These are phyloP conservation scores for Ilex aquifolium DNA, from an alignment of 257 asterid species.

Conservation along the genomic window DNA sequence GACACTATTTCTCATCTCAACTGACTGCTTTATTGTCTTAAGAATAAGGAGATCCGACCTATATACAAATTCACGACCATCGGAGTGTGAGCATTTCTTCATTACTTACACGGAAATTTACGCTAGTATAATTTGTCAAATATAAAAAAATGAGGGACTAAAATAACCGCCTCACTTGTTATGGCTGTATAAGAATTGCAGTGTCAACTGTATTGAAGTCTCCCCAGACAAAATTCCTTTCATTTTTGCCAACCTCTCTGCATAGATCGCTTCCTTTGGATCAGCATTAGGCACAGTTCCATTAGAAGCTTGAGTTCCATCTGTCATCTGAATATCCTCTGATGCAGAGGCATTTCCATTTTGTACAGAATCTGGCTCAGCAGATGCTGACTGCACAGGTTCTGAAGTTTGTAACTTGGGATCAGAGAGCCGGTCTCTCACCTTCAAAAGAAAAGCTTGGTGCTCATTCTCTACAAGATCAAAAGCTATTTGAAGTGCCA, in stretches of 20 bases:
- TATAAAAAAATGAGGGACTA: not conserved
- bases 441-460: constrained; percentile 84
- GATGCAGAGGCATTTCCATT: constrained; percentile 31
- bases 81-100: not conserved
- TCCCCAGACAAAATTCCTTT: constrained; percentile 90
- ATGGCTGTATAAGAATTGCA: constrained; percentile 89
- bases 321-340: constrained; percentile 67
- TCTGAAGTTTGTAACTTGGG: constrained; percentile 48
- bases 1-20: constrained; percentile 90
- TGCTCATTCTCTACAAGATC: constrained; percentile 89
- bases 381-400: constrained; percentile 34
- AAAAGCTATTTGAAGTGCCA: constrained; percentile 93
- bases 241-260: constrained; percentile 60
- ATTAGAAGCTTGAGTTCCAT: constrained; percentile 41
- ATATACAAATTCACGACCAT: constrained; percentile 23
- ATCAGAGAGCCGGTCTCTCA: constrained; percentile 55
- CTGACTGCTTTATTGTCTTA: constrained; percentile 92
- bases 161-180: constrained; percentile 57
- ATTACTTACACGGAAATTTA: too few relatives aligned
- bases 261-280: constrained; percentile 57
- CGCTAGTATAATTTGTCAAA: too few relatives aligned
- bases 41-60: constrained; percentile 96
- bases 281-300: constrained; percentile 23
- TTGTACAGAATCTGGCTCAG: constrained; percentile 38
- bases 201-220: constrained; percentile 87